These are phyloP conservation scores for Austropuccinia psidii DNA, from an alignment of 1,284 basidiomycete species.

Conservation along the genomic window DNA sequence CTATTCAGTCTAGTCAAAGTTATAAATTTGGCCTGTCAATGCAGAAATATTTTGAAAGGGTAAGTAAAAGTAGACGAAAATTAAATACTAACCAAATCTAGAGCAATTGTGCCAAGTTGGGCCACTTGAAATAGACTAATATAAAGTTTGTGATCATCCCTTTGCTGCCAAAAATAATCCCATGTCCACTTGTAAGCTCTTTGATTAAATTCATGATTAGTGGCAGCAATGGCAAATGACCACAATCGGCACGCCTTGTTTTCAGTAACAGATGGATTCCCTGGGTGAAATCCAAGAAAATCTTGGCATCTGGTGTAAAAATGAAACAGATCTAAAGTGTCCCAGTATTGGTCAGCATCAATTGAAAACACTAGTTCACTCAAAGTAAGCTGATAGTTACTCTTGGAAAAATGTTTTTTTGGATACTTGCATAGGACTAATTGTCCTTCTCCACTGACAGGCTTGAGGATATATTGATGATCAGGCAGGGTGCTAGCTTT, in stretches of 20 bases:
- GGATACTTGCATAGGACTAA: conserved; percentile 74
- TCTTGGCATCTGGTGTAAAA: conserved; percentile 86
- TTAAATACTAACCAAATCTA: too few species aligned
- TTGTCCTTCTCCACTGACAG: conserved; percentile 89
- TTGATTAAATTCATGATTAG: conserved; percentile 78
- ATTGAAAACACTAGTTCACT: conserved; percentile 88
- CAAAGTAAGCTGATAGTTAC: conserved; percentile 82
- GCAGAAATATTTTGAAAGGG: too few species aligned
- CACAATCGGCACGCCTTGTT: conserved; percentile 68
- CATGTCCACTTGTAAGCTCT: conserved; percentile 81
- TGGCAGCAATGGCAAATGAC: conserved; percentile 72
- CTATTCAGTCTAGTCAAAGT: conserved; percentile 55
- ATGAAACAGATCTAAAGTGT: conserved; percentile 92
- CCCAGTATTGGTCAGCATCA: conserved; percentile 91
- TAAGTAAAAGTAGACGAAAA: too few species aligned
- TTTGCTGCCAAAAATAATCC: conserved; percentile 77
- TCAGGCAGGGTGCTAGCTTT: conserved; percentile 46
- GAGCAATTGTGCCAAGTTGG: conserved; percentile 3
- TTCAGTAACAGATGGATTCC: conserved; percentile 56
- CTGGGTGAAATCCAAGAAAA: conserved; percentile 63
- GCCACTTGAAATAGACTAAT: conserved; percentile 69
- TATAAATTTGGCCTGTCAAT: too few species aligned
- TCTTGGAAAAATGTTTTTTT: conserved; percentile 66
- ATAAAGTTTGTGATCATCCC: conserved; percentile 76
- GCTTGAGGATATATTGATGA: conserved; percentile 93